Evolutionary conservation across 345 rosid genomes (phyloP), one percentile per base, ranked within the genome.

Genomic region (Draba incana): DNA sequence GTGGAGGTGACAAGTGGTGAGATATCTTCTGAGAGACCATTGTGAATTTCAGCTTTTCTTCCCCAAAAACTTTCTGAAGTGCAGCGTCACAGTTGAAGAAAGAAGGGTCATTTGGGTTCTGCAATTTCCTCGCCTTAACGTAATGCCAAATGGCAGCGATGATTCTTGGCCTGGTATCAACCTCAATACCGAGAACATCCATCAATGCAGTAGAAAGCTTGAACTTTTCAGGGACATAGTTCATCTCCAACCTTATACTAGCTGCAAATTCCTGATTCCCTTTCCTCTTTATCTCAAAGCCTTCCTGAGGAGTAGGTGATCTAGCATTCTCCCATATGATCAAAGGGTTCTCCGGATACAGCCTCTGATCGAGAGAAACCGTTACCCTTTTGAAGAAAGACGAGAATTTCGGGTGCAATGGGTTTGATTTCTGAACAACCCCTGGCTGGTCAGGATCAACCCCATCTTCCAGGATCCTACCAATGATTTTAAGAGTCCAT

Each of bases 111-210:
- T 86, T 86, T 12, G 91, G 88, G 77, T 82, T 84, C 84, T 91
- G 99, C 80, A 94, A 58, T 77, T 91, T 94, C 79, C 96, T 87
- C 46, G 97, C 99, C 82, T 94, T 94, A 20, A 91, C 99, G 69
- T 94, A 94, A 76, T 94, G 99, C 99, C 99, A 94, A 69, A 94
- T 84, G 24, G 95, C 95, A 74, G 96, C 96, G n/a, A 94, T 91
- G 57, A 91, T 86, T 81, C 99, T 84, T 3, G 99, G 97, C 39
- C 97, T 88, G 8, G 95, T 90, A 62, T 91, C 99, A 55, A 91
- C 99, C 72, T 94, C 99, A 57, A 90, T 87, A 54, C 99, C 96
- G 27, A 94, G 92, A 79, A 94, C 96, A 71, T 94, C 99, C 85
- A 79, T 86, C 82, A 94, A 79, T 48, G 92, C 80, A 42, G 91